Evolutionary conservation across 768 basidiomycete species (phyloP), one percentile per base, ranked within the genome.

Genomic region (Rhizopogon vesiculosus): DNA sequence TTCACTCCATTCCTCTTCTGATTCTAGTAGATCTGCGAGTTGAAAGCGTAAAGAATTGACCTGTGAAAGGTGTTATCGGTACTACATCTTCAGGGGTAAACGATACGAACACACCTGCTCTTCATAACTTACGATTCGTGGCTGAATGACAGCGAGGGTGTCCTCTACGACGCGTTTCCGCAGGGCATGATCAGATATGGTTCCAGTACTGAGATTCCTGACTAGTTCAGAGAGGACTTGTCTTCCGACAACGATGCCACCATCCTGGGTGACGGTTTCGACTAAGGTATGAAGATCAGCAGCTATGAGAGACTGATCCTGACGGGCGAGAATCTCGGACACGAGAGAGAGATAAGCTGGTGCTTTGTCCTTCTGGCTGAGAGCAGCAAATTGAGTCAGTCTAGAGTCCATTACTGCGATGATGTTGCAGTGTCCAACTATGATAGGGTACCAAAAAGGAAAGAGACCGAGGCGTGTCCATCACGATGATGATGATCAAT

Each of bases 1-100:
- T 49, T 86, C 90, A 57, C 86, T 87, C 89, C 93, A 98, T 67
- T 93, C 92, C 69, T 99, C 95, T 52, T 95, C 91, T 3, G 76
- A 67, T 66, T 97, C 93, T 12, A 95, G 77, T 7, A 97, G 76
- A 71, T 96, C 87, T 2, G 96, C 93, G n/a, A 97, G 84, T 65
- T 95, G 86, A 64, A 91, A 91, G 55, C 93, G 77, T 59, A 98
- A 71, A 13, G 82, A 78, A 61, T 91, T 92, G 18, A 89, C 87
- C 96, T 98, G 64, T 5, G 35, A 5, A 31, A 9, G 45, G 38
- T 42, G 46, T 39, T 13, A 40, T 57, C 39, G 35, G 54, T 25
- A 56, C 48, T 53, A 50, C 38, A 45, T 46, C 15, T 16, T 42
- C n/a, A 54, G 56, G 41, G 31, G n/a, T 16, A 54, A 38, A 31